Evolutionary conservation across 2,329 filamentous ascomycete species (phyloP).

Genomic region (Paraphaeosphaeria sporulosa): DNA sequence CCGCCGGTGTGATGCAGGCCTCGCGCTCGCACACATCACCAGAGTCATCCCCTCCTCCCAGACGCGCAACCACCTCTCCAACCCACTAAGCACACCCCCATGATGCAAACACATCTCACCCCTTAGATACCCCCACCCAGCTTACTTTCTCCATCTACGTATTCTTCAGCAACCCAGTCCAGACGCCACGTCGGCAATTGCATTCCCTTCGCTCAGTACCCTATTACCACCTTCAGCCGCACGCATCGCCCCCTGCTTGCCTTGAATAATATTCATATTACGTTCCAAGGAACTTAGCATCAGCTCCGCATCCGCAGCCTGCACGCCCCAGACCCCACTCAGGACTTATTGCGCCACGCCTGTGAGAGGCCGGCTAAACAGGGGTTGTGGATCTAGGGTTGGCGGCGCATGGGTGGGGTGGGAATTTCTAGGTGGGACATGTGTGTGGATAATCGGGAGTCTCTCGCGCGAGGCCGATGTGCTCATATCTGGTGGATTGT

Average conservation of each 20-base stretch:
- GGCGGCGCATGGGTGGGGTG: background rate
- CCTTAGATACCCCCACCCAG: background rate
- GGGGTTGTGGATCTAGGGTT: slow-evolving; percentile 5
- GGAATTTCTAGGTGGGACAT: background rate
- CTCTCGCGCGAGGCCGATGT: slow-evolving; percentile 8
- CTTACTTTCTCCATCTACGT: slow-evolving; percentile 19
- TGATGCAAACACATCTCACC: background rate
- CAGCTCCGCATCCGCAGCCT: slow-evolving; percentile 11
- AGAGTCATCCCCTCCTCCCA: too few relatives aligned
- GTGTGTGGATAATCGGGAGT: slow-evolving; percentile 11
- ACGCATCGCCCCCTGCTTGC: slow-evolving; percentile 9
- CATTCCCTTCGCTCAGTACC: background rate
- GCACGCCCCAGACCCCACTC: slow-evolving; percentile 17
- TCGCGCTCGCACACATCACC: too few relatives aligned
- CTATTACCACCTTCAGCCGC: slow-evolving; percentile 13
- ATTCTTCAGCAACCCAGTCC: slow-evolving; percentile 32
- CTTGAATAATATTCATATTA: slow-evolving; percentile 6
- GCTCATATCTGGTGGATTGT: background rate
- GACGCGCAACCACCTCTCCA: background rate
- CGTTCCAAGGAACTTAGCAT: background rate
- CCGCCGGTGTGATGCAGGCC: too few relatives aligned
- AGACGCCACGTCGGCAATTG: slow-evolving; percentile 18
- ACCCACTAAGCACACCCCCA: background rate
- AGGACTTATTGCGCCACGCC: slow-evolving; percentile 13
- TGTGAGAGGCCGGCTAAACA: slow-evolving; percentile 18